Evolutionary conservation across 495 filamentous ascomycete species (phyloP).

Genomic region (Aspergillus carlsbadensis): DNA sequence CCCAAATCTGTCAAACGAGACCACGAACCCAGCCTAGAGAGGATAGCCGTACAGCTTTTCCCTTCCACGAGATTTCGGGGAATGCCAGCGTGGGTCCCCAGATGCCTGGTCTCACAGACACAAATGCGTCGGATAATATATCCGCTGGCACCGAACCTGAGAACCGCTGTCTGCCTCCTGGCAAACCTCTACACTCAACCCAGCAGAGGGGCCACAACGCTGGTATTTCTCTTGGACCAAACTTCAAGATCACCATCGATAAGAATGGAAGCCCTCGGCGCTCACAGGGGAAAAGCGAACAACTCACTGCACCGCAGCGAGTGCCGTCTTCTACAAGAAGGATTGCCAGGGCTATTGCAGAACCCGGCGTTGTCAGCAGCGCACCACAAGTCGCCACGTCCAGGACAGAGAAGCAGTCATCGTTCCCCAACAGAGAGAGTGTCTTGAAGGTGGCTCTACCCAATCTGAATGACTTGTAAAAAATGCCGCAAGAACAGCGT

Average conservation of each 20-base stretch:
- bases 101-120: not conserved
- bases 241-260: conserved; percentile 10
- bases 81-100: too few species aligned
- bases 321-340: not conserved
- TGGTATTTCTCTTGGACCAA: not conserved
- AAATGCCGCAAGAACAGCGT: not conserved
- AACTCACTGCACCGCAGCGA: not conserved
- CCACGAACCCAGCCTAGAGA: not conserved
- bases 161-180: not conserved
- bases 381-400: not conserved
- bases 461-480: not conserved
- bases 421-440: not conserved
- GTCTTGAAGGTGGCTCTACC: not conserved
- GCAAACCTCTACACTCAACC: not conserved
- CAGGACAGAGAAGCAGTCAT: not conserved
- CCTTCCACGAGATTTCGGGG: not conserved
- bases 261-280: conserved; percentile 18
- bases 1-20: not conserved
- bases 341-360: not conserved
- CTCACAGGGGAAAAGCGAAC: not conserved
- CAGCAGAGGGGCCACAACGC: not conserved
- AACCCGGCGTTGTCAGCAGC: too few species aligned
- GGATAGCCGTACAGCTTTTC: not conserved
- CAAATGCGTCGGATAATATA: not conserved
- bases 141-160: not conserved